Evolutionary conservation across 495 filamentous ascomycete genomes (phyloP), one percentile per base, ranked within the genome.

Genomic region (Talaromyces thailandensis): DNA sequence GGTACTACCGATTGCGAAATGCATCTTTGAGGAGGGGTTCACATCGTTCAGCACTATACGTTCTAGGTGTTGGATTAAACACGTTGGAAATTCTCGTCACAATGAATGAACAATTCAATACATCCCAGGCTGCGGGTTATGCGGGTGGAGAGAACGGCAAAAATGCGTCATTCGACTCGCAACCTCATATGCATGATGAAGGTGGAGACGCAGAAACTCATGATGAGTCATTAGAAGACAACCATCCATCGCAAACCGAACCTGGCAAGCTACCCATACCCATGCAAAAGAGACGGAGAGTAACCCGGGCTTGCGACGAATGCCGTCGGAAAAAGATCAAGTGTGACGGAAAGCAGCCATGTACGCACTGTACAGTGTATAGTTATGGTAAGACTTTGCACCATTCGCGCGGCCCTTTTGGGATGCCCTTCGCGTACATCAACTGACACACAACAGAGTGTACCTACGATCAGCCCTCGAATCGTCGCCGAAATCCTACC

Each of bases 321-420:
- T 98, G 93, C 70, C 84, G 94, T 55, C 81, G 94, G 66, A 98
- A 98, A 75, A 98, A 98, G 75, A 97, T 98, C 72, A 98, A 97
- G 74, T 98, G 93, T 69, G 93, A 97, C 70, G 94, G 94, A 62
- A 96, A 96, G 75, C 92, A 96, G 73, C 95, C 94, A 8, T 98
- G 94, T 73, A 96, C 94, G 2, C 94, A 97, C 73, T 98, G 94
- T 75, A 95, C 92, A 6, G 91, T 97, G 40, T 98, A 98, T 75
- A 96, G 90, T 73, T 98, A 98, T 79, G 94, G 94, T 98, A 83
- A 75, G 84, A 31, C 14, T 28, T 51, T 25, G 28, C 69, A 9
- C 12, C 43, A 48, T 21, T 48, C 18, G 16, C 9, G 43, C 6
- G n/a, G 43, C 2, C 6, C 14, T 48, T n/a, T 21, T 18, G n/a